phyloP scores from a whole-genome alignment of 257 asterid genomes.

The Petunia axillaris region DNA sequence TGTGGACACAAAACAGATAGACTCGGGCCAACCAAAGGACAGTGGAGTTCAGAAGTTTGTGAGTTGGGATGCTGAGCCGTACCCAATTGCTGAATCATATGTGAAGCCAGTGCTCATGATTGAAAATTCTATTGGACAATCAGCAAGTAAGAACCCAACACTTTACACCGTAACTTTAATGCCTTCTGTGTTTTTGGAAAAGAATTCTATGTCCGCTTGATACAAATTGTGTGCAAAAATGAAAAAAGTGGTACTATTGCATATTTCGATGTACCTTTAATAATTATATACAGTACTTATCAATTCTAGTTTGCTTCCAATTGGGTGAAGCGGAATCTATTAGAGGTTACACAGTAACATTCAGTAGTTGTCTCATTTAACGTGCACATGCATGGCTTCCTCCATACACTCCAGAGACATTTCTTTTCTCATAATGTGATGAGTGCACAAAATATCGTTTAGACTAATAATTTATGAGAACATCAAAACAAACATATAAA shows the following conservation, averaged over 20 bases:
- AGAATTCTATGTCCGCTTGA: neutral
- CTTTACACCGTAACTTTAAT: conserved; percentile 1
- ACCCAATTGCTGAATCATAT: conserved; percentile 36
- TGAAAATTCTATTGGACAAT: conserved; percentile 37
- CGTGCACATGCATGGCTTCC: conserved; percentile 1
- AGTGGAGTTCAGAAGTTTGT: conserved; percentile 40
- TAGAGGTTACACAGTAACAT: neutral
- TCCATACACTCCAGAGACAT: neutral
- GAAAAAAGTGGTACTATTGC: neutral
- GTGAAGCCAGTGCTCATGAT: conserved; percentile 39
- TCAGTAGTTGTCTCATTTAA: conserved; percentile 10
- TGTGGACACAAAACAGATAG: conserved; percentile 46
- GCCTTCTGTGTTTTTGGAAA: neutral
- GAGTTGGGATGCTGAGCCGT: conserved; percentile 42
- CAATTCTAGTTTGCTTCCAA: neutral
- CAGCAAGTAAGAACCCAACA: conserved; percentile 41
- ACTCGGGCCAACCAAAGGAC: conserved; percentile 40
- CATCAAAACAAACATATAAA: neutral
- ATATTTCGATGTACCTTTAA: neutral
- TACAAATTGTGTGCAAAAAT: neutral
- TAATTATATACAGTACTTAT: neutral
- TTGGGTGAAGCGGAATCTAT: neutral
- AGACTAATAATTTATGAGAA: conserved; percentile 4
- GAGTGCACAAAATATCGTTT: neutral
- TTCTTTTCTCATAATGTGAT: neutral